Evolutionary conservation across 2,329 filamentous ascomycete genomes (phyloP).

Genomic region (Blastomyces emzantsi): DNA sequence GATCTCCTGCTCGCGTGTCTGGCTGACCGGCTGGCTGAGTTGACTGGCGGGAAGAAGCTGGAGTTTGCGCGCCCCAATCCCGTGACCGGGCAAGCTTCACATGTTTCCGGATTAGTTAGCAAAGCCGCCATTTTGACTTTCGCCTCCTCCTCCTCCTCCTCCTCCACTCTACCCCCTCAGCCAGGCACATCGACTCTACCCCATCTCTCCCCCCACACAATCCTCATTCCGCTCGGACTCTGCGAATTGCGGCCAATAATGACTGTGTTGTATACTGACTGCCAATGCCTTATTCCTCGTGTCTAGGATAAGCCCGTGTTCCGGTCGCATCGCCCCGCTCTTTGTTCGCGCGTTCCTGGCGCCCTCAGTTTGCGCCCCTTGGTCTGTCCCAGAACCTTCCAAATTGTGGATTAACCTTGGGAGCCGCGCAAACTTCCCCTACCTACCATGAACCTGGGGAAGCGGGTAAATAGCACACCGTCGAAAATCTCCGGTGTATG

Average conservation of each 20-base stretch:
- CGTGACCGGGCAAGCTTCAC: conserved; percentile 2
- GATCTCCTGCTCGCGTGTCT: background rate
- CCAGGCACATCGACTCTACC: background rate
- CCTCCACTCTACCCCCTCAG: background rate
- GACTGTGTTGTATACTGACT: background rate
- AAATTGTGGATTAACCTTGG: background rate
- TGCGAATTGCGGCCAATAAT: background rate
- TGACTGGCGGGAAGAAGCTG: background rate
- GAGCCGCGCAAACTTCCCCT: background rate
- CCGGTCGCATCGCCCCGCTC: background rate
- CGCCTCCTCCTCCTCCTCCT: background rate
- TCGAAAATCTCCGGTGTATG: background rate
- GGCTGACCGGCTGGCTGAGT: background rate
- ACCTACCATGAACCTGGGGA: conserved; percentile 7
- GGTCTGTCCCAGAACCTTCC: background rate
- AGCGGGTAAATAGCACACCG: background rate
- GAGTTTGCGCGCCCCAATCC: background rate
- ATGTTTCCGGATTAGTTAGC: conserved; percentile 1
- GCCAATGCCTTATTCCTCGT: background rate
- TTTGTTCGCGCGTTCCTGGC: conserved; percentile 1
- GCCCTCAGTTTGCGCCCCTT: background rate
- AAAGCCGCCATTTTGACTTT: background rate
- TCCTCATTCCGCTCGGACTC: background rate
- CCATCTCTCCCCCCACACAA: background rate
- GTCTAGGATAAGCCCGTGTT: background rate